phyloP scores from a whole-genome alignment of 345 rosid genomes.

The Limnanthes douglasii region DNA sequence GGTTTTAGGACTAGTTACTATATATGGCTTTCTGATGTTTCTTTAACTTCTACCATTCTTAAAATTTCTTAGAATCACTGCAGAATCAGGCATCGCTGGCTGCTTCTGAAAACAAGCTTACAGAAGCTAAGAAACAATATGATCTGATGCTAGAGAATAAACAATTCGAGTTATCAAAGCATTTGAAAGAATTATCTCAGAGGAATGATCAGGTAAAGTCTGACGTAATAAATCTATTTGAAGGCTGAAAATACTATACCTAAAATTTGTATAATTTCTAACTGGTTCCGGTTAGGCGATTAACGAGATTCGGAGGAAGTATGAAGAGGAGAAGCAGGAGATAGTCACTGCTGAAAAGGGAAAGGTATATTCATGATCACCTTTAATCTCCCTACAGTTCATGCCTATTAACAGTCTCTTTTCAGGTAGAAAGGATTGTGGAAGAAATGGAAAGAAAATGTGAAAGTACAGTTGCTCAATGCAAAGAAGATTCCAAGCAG shows the following conservation, averaged over 20 bases:
- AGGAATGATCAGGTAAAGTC: constrained; percentile 70
- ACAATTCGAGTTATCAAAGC: constrained; percentile 68
- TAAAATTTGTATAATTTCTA: constrained; percentile 1
- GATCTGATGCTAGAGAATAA: constrained; percentile 75
- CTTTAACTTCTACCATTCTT: constrained; percentile 3
- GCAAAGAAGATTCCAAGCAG: constrained; percentile 42
- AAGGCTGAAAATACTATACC: constrained; percentile 5
- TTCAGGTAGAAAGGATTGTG: constrained; percentile 42
- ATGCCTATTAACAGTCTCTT: constrained; percentile 7
- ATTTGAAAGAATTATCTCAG: constrained; percentile 81
- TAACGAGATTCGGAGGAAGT: constrained; percentile 68
- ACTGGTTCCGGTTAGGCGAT: constrained; percentile 38
- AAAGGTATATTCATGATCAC: constrained; percentile 33
- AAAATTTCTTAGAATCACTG: constrained; percentile 10
- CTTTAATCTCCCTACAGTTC: constrained; percentile 3
- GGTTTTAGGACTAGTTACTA: constrained; percentile 21
- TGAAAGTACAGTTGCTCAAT: constrained; percentile 33
- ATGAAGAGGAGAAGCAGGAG: constrained; percentile 70
- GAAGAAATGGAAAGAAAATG: constrained; percentile 37
- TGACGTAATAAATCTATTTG: constrained; percentile 9
- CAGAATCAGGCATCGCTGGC: constrained; percentile 51
- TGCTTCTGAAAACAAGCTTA: constrained; percentile 55
- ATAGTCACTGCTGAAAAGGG: constrained; percentile 38
- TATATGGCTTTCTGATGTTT: constrained; percentile 1
- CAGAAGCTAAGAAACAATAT: constrained; percentile 53